phyloP scores from a whole-genome alignment of 2,329 filamentous ascomycete species.

The Claviceps arundinis region DNA sequence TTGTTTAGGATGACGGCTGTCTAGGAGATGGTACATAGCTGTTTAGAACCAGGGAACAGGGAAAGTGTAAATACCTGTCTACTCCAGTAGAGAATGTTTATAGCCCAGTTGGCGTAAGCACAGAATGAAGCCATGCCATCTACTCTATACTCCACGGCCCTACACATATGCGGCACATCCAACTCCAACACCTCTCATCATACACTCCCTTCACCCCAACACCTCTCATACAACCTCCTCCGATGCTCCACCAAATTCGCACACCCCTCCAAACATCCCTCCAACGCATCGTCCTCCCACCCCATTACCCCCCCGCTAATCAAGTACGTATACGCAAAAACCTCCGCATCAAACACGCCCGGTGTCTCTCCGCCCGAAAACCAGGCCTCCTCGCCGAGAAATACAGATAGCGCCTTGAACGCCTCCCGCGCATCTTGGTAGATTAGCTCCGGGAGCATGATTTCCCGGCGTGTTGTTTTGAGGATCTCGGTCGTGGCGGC shows the following conservation, averaged over 20 bases:
- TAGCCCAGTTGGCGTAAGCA: too few relatives aligned
- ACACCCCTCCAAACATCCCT: conserved; percentile 40
- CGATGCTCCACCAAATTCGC: conserved; percentile 44
- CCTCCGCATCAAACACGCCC: conserved; percentile 69
- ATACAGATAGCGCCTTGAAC: conserved; percentile 30
- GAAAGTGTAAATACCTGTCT: too few relatives aligned
- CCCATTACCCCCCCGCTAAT: conserved; percentile 36
- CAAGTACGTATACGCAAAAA: conserved; percentile 83
- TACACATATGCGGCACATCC: neutral
- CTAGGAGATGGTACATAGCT: too few relatives aligned
- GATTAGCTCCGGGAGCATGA: conserved; percentile 22
- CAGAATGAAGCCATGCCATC: too few relatives aligned
- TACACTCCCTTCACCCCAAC: conserved; percentile 12
- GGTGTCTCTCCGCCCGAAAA: conserved; percentile 42
- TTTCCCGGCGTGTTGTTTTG: conserved; percentile 37
- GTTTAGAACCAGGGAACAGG: too few relatives aligned
- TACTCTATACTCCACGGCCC: too few relatives aligned
- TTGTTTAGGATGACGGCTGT: too few relatives aligned
- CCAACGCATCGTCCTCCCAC: conserved; percentile 52
- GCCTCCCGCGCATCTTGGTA: conserved; percentile 32
- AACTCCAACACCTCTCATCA: neutral
- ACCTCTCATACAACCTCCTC: conserved; percentile 20
- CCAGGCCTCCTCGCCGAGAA: conserved; percentile 29
- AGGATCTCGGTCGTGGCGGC: conserved; percentile 66
- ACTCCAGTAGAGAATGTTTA: too few relatives aligned